Evolutionary conservation across 140 eudicot species (phyloP), one percentile per base, ranked within the genome.

Genomic region (Oenanthe javanica): DNA sequence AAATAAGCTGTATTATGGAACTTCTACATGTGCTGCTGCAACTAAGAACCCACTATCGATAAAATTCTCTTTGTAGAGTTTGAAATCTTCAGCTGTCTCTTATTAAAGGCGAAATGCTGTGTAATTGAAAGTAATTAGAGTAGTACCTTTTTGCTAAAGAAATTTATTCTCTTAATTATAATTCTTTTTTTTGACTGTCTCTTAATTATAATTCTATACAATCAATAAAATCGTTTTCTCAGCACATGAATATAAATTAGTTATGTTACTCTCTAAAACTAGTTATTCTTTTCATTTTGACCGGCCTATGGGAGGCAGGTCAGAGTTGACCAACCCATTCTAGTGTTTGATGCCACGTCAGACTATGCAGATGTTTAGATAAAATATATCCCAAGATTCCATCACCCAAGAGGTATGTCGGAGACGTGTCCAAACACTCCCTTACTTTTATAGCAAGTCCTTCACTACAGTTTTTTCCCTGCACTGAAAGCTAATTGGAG

Each of bases 311-410:
- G 46, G 46, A 38, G 16, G 10, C n/a, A 19, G 38, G 10, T 40
- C 42, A 42, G 38, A 69, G 42, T 31, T 69, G 21, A 69, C 43
- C 19, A 51, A 78, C 55, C 55, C 27, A 31, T 66, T 27, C 64
- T 70, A 31, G 78, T 80, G 77, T 9, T 51, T 49, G 82, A 73
- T 36, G 82, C 77, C 77, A 47, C 78, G 67, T 67, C 16, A 47
- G 64, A 10, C 8, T 73, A 69, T 31, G 47, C 49, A 25, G 75
- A 27, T 55, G 76, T 51, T 25, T 75, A 66, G 4, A 47, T 63
- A 55, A 43, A 9, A 43, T 23, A 79, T 63, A 6, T 10, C 49
- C 47, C 75, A 6, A 46, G 31, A 21, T 79, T 46, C 40, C 82
- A 13, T 16, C 10, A 48, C 13, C 59, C 82, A 45, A 46, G 76